Percentiles rank a stretch among this genome's conserved stretches.
Conservation (phyloP, 805 yeast genomes). For the Saccharomycopsis sp. region DNA sequence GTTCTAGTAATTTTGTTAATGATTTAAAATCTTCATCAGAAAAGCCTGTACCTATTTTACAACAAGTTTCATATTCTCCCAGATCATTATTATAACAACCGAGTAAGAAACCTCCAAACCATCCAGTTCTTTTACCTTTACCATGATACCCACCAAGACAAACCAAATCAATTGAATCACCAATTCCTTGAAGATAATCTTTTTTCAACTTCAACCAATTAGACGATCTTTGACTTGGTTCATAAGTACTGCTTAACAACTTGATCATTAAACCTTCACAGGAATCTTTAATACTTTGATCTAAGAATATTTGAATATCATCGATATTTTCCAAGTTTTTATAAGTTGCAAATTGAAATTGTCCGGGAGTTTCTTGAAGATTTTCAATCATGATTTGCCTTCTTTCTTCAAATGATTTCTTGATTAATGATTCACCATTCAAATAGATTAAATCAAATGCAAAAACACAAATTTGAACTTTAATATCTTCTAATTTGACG, state of each 20-base stretch:
- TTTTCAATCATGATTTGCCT: constrained; percentile 47
- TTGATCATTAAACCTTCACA: constrained; percentile 98
- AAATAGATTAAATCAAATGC: constrained; percentile 79
- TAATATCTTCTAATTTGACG: constrained; percentile 77
- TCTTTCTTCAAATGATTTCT: constrained; percentile 59
- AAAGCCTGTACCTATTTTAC: constrained; percentile 97
- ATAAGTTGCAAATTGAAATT: constrained; percentile 69
- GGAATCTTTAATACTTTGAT: constrained; percentile 76
- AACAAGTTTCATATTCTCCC: constrained; percentile 89
- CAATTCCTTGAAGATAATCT: constrained; percentile 90
- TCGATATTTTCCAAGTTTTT: constrained; percentile 59
- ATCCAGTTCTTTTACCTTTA: constrained; percentile 87
- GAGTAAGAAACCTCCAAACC: constrained; percentile 87
- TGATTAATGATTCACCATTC: constrained; percentile 63
- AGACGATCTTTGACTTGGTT: constrained; percentile 89
- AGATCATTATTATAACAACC: constrained; percentile 87
- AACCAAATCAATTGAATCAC: constrained; percentile 88
- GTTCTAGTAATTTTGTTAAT: constrained; percentile 50
- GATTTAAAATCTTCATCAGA: constrained; percentile 69
- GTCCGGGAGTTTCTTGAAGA: constrained; percentile 57
- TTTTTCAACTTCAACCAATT: constrained; percentile 95
- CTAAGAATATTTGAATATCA: constrained; percentile 76
- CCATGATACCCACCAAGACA: constrained; percentile 94
- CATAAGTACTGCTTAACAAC: constrained; percentile 71
- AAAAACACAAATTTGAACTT: constrained; percentile 84